Base-by-base conservation (phyloP, 331 rosid genomes). In the Cydonia oblonga region DNA sequence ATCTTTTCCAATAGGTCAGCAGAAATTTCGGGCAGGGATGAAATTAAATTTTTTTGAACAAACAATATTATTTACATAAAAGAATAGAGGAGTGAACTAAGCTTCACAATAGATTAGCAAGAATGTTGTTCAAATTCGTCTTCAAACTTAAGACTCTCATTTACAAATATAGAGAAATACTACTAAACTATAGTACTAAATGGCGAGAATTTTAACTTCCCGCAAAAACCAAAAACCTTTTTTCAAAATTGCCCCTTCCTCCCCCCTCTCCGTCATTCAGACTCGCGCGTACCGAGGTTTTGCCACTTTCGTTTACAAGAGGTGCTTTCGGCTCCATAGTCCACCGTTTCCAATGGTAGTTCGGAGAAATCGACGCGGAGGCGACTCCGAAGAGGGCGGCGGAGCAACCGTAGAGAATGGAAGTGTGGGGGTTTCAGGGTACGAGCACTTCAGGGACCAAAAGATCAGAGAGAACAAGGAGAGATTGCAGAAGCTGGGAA, bases 401-500 rank as follows among this genome's bases (percentile, higher is more conserved):
- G 70, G n/a, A 33, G 76, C 13, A 68, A 23, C 80, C 19, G 71
- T 22, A 9, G 67, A 33, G 9, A 25, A 58, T 2, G 74, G 23
- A 77, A 25, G 4, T 0, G 66, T 49, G 19, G 75, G 9, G 0
- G 80, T 26, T 73, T 46, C 85, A 1, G 53, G 59, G 7, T 91
- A 89, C 61, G 90, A 91, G 78, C 81, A 77, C 23, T 68, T 81
- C 29, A 78, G 96, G 79, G 83, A 83, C 66, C 90, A 68, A 18
- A 80, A 88, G 78, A 86, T 91, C 79, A 87, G 67, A 78, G 91
- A 89, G 79, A 91, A 91, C 82, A 71, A 56, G 51, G 90, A 88
- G 82, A 86, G 88, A 76, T 73, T 91, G 88, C 82, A 81, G 16
- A 86, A 84, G 67, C 82, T 87, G 4, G 96, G 96, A 2, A 66